Percentiles rank a stretch among this genome's conserved stretches.
phyloP scores from a whole-genome alignment of 2,329 filamentous ascomycete genomes.

The Xylogone sp. region DNA sequence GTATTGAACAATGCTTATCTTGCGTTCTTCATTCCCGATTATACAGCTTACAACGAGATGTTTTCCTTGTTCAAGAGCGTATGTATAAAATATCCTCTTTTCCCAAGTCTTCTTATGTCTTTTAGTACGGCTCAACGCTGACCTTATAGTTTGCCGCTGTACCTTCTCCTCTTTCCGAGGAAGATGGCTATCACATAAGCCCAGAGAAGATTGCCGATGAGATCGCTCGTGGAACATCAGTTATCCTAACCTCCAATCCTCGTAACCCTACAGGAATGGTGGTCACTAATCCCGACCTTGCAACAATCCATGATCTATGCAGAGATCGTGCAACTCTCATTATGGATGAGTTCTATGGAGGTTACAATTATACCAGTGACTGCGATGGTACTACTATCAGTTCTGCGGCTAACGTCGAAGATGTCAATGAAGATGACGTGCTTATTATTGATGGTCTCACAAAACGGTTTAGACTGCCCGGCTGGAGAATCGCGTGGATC shows the following conservation, averaged over 20 bases:
- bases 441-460: slow-evolving; percentile 94
- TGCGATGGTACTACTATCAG: slow-evolving; percentile 90
- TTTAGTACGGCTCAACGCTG: slow-evolving; percentile 1
- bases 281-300: slow-evolving; percentile 77
- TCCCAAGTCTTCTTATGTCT: background rate
- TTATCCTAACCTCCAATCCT: slow-evolving; percentile 92
- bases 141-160: slow-evolving; percentile 70
- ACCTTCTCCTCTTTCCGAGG: slow-evolving; percentile 77
- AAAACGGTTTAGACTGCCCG: slow-evolving; percentile 92
- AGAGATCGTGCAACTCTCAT: slow-evolving; percentile 87
- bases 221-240: slow-evolving; percentile 78
- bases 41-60: slow-evolving; percentile 98
- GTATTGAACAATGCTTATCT: slow-evolving; percentile 90
- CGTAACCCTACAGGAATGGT: slow-evolving; percentile 92
- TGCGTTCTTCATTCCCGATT: slow-evolving; percentile 91
- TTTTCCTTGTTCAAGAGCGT: slow-evolving; percentile 88
- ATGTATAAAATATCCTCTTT: slow-evolving; percentile 19
- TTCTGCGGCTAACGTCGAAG: slow-evolving; percentile 82
- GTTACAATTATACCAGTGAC: slow-evolving; percentile 91
- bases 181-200: slow-evolving; percentile 90
- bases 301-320: slow-evolving; percentile 90
- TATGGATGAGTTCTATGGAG: slow-evolving; percentile 94
- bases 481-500: slow-evolving; percentile 97
- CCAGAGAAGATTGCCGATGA: slow-evolving; percentile 90
- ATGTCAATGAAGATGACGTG: slow-evolving; percentile 87